These are phyloP conservation scores for Schwanniomyces polymorphus DNA, from an alignment of 805 yeast genomes.

Conservation along the genomic window DNA sequence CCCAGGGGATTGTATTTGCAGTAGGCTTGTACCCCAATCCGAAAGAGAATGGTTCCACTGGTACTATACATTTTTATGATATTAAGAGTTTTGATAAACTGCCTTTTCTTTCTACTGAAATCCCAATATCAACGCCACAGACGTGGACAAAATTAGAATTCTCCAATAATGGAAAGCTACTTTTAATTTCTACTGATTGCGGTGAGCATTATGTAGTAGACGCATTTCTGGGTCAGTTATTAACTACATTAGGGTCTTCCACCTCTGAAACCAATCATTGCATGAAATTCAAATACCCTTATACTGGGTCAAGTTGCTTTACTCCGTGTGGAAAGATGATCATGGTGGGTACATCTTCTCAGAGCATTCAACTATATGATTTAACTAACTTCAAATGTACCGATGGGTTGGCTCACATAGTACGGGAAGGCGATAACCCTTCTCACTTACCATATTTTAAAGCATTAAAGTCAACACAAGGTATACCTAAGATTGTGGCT, in stretches of 20 bases:
- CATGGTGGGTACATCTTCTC: constrained; percentile 28
- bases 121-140: constrained; percentile 20
- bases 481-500: constrained; percentile 48
- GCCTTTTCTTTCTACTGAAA: constrained; percentile 44
- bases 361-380: constrained; percentile 29
- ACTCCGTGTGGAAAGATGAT: constrained; percentile 42
- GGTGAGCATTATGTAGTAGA: constrained; percentile 62
- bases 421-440: constrained; percentile 18
- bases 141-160: constrained; percentile 71
- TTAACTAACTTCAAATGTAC: constrained; percentile 21
- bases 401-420: constrained; percentile 18
- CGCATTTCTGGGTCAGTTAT: constrained; percentile 62
- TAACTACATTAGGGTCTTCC: constrained; percentile 19
- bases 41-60: constrained; percentile 22
- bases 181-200: constrained; percentile 58
- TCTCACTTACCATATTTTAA: constrained; percentile 20
- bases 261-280: constrained; percentile 8
- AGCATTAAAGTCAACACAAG: constrained; percentile 20
- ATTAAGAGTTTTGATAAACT: constrained; percentile 54
- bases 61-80: constrained; percentile 55
- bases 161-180: constrained; percentile 69
- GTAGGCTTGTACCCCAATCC: constrained; percentile 37
- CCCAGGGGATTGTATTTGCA: constrained; percentile 81
- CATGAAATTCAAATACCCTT: constrained; percentile 31
- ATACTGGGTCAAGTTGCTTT: constrained; percentile 33